phyloP scores from a whole-genome alignment of 768 basidiomycete species.

The Stropharia rugosoannulata region DNA sequence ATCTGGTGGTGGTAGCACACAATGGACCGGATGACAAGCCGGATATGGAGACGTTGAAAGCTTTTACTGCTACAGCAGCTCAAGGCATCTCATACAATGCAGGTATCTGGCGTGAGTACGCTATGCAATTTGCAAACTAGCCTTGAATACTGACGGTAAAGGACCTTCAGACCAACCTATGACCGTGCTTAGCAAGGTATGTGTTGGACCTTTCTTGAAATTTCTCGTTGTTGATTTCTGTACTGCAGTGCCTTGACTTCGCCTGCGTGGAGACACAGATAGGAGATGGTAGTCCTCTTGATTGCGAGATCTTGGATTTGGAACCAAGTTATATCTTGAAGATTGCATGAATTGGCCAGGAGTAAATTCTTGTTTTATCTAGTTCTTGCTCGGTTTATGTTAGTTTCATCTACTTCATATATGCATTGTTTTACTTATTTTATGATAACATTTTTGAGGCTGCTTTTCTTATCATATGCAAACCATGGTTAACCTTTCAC shows the following conservation, averaged over 20 bases:
- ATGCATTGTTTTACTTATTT: too few relatives aligned
- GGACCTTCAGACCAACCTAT: slow-evolving; percentile 81
- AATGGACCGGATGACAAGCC: slow-evolving; percentile 79
- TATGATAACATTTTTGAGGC: too few relatives aligned
- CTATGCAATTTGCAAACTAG: neutral
- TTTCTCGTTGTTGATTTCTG: slow-evolving; percentile 13
- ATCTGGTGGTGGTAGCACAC: slow-evolving; percentile 85
- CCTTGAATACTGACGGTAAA: slow-evolving; percentile 12
- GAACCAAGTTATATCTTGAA: slow-evolving; percentile 36
- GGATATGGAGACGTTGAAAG: slow-evolving; percentile 69
- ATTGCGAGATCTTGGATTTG: slow-evolving; percentile 83
- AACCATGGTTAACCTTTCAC: too few relatives aligned
- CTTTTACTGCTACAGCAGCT: slow-evolving; percentile 75
- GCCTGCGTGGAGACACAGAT: slow-evolving; percentile 94
- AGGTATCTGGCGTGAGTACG: slow-evolving; percentile 86
- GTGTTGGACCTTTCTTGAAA: slow-evolving; percentile 16
- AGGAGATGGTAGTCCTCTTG: slow-evolving; percentile 69
- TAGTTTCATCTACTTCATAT: too few relatives aligned
- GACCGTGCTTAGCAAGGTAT: slow-evolving; percentile 73
- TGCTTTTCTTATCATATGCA: too few relatives aligned
- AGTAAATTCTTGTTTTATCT: neutral
- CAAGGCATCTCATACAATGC: slow-evolving; percentile 88
- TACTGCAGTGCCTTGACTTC: slow-evolving; percentile 65
- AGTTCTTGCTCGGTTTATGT: too few relatives aligned
- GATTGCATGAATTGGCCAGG: slow-evolving; percentile 13